Evolutionary conservation across 1,284 basidiomycete species (phyloP).

Genomic region (Ceratobasidium sp.): DNA sequence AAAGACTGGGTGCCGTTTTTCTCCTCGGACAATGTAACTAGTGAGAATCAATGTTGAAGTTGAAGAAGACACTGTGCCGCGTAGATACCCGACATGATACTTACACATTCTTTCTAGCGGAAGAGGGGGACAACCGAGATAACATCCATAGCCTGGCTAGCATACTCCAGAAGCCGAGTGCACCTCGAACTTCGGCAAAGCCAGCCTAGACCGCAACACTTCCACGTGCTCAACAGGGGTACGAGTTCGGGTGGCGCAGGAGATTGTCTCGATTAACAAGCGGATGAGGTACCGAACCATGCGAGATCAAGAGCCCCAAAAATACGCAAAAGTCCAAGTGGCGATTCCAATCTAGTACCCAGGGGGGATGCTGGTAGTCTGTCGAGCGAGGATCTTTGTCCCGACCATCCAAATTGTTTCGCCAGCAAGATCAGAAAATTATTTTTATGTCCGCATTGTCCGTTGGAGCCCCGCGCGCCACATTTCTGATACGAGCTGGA

Average conservation of each 20-base stretch:
- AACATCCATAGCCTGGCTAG: too few relatives aligned
- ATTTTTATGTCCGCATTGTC: conserved; percentile 1
- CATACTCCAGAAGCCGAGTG: background rate
- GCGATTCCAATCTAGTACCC: background rate
- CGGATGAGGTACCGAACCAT: too few relatives aligned
- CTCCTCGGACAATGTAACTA: background rate
- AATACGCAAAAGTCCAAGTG: background rate
- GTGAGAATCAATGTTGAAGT: background rate
- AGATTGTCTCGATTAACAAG: background rate
- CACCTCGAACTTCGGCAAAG: background rate
- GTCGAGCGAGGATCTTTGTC: too few relatives aligned
- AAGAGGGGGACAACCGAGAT: background rate
- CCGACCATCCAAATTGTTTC: background rate
- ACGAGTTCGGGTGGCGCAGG: background rate
- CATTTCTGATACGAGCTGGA: background rate
- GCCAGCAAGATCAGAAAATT: background rate
- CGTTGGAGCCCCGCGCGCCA: conserved; percentile 5
- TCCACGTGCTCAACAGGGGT: background rate
- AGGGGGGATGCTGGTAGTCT: too few relatives aligned
- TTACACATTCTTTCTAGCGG: background rate
- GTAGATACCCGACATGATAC: background rate
- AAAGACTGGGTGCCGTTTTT: background rate
- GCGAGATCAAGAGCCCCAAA: background rate
- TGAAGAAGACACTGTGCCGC: background rate
- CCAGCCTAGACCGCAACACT: background rate